Percentiles rank a stretch among this genome's conserved stretches.
These are phyloP conservation scores for Ramaria rubella DNA, from an alignment of 768 basidiomycete species.

Conservation along the genomic window DNA sequence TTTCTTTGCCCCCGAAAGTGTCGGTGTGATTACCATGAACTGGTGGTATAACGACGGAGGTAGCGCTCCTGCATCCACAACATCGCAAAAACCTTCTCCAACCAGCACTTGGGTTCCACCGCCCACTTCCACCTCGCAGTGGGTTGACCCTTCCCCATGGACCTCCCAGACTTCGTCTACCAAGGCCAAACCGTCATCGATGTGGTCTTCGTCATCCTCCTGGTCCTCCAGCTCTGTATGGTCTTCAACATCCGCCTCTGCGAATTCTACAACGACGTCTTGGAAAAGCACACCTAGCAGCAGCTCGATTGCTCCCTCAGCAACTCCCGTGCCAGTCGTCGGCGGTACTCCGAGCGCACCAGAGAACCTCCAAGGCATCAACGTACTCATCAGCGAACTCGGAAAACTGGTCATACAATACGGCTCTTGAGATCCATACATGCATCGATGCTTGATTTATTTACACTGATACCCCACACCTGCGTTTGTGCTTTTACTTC, in stretches of 20 bases:
- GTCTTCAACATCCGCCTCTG: slow-evolving; percentile 18
- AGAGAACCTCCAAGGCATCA: background rate
- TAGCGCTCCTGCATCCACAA: slow-evolving; percentile 23
- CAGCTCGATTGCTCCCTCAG: background rate
- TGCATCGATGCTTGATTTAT: background rate
- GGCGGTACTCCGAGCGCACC: background rate
- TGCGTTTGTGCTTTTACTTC: background rate
- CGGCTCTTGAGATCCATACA: background rate
- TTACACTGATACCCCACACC: background rate
- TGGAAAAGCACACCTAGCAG: slow-evolving; percentile 7
- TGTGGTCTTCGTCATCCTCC: slow-evolving; percentile 8
- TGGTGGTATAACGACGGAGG: slow-evolving; percentile 51
- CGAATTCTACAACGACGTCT: slow-evolving; percentile 13
- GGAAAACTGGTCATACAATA: background rate
- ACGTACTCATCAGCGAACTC: background rate
- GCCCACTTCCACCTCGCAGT: slow-evolving; percentile 11
- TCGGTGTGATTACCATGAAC: slow-evolving; percentile 52
- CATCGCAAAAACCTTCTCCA: slow-evolving; percentile 15
- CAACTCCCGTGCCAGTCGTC: background rate
- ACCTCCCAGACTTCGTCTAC: slow-evolving; percentile 8
- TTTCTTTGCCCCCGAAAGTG: slow-evolving; percentile 42
- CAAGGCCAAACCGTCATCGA: slow-evolving; percentile 7
- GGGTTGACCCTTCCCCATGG: slow-evolving; percentile 8
- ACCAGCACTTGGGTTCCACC: slow-evolving; percentile 18
- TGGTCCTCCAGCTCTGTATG: slow-evolving; percentile 11